These are phyloP conservation scores for Aeschynomene evenia DNA, from an alignment of 306 rosid genomes.

Conservation along the genomic window DNA sequence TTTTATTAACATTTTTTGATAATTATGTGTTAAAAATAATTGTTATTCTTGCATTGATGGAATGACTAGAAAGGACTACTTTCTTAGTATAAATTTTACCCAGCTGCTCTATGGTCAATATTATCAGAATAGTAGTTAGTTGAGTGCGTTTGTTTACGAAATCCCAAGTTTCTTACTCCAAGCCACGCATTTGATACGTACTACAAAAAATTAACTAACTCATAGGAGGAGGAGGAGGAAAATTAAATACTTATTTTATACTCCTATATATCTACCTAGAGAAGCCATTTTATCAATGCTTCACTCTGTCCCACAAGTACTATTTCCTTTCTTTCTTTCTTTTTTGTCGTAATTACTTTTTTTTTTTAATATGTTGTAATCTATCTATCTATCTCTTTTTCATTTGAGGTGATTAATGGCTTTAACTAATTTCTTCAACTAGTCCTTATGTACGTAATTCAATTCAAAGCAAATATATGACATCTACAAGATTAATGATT, in stretches of 20 bases:
- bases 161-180: background rate
- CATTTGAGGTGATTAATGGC: constrained; percentile 1
- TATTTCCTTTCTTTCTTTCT: background rate
- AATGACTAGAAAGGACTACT: no score
- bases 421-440: constrained; percentile 16
- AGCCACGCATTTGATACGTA: background rate
- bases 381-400: background rate
- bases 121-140: background rate
- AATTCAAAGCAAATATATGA: background rate
- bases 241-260: no score
- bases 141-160: background rate
- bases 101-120: background rate
- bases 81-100: background rate
- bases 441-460: background rate
- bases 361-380: constrained; percentile 3
- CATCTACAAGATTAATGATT: background rate
- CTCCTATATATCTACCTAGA: no score
- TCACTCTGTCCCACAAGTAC: constrained; percentile 14
- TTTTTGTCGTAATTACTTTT: no score
- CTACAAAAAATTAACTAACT: background rate
- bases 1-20: no score
- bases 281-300: background rate
- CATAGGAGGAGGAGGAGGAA: background rate
- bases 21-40: no score
- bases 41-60: no score